A percentile compares a stretch with the other conserved stretches of the same genome.
Evolutionary conservation across 2,329 filamentous ascomycete species (phyloP).

Genomic region (Colletotrichum tanaceti): DNA sequence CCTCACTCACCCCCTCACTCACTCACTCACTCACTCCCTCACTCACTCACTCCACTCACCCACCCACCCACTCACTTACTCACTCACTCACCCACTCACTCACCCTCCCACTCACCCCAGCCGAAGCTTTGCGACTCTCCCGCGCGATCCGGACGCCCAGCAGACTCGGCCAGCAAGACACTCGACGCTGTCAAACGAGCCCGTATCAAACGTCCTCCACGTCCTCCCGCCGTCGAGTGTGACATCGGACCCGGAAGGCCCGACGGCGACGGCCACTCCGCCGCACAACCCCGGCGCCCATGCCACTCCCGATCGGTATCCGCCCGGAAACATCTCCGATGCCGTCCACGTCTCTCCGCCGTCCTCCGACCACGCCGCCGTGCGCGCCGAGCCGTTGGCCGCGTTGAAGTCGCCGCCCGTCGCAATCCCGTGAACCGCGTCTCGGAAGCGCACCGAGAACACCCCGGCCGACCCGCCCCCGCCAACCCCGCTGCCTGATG

Average conservation of each 20-base stretch:
- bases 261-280: constrained; percentile 47
- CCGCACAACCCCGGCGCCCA: constrained; percentile 46
- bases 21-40: too few species aligned
- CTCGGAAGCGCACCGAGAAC: constrained; percentile 49
- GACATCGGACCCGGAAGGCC: constrained; percentile 49
- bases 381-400: constrained; percentile 42
- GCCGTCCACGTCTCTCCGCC: constrained; percentile 47
- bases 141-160: constrained; percentile 49
- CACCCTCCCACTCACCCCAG: constrained; percentile 20
- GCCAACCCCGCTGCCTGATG: constrained; percentile 43
- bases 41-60: too few species aligned
- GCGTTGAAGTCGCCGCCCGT: constrained; percentile 49
- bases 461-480: constrained; percentile 47
- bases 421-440: constrained; percentile 45
- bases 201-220: constrained; percentile 47
- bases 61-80: too few species aligned
- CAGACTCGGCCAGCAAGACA: constrained; percentile 46
- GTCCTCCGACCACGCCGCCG: constrained; percentile 48
- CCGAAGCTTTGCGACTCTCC: constrained; percentile 44
- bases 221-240: constrained; percentile 47
- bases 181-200: constrained; percentile 49
- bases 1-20: too few species aligned
- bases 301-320: constrained; percentile 48
- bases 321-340: constrained; percentile 45
- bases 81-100: too few species aligned